Percentiles rank a stretch among this genome's conserved stretches.
Conservation (phyloP, 2,329 filamentous ascomycete species). For the Diaporthe humulicola region DNA sequence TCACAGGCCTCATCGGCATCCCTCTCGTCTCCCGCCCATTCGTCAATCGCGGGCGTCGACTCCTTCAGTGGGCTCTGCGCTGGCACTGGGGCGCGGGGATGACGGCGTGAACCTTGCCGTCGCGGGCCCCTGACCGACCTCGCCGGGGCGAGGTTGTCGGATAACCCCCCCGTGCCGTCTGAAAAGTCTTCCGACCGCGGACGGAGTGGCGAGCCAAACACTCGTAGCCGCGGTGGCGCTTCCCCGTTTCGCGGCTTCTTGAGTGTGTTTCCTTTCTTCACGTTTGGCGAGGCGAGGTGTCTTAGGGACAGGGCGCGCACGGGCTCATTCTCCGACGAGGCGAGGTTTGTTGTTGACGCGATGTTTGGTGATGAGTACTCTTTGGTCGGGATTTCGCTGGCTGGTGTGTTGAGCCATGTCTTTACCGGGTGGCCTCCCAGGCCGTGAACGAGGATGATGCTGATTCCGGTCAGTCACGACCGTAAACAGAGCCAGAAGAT, state of each 20-base stretch:
- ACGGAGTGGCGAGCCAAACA: neutral
- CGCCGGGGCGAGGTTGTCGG: neutral
- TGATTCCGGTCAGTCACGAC: slow-evolving; percentile 33
- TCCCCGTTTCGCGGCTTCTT: slow-evolving; percentile 18
- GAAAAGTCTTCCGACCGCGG: neutral
- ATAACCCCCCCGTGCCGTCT: neutral
- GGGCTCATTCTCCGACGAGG: slow-evolving; percentile 26
- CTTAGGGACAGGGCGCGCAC: slow-evolving; percentile 36
- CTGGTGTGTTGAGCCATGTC: slow-evolving; percentile 45
- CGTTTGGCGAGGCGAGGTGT: slow-evolving; percentile 29
- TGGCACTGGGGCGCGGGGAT: slow-evolving; percentile 25
- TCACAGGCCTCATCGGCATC: slow-evolving; percentile 19
- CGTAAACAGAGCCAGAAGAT: neutral
- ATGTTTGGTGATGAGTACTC: neutral
- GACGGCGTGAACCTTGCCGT: slow-evolving; percentile 20
- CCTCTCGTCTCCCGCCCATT: neutral
- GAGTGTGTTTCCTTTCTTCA: slow-evolving; percentile 40
- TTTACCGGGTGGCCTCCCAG: slow-evolving; percentile 49
- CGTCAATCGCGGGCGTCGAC: neutral
- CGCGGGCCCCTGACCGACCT: slow-evolving; percentile 40
- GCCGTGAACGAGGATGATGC: slow-evolving; percentile 50
- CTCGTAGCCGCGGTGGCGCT: neutral
- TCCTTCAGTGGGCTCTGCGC: neutral
- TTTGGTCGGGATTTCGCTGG: neutral
- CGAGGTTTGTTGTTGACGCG: neutral